Conservation (phyloP, 2,329 filamentous ascomycete genomes). For the Geoglossum cookeanum region DNA sequence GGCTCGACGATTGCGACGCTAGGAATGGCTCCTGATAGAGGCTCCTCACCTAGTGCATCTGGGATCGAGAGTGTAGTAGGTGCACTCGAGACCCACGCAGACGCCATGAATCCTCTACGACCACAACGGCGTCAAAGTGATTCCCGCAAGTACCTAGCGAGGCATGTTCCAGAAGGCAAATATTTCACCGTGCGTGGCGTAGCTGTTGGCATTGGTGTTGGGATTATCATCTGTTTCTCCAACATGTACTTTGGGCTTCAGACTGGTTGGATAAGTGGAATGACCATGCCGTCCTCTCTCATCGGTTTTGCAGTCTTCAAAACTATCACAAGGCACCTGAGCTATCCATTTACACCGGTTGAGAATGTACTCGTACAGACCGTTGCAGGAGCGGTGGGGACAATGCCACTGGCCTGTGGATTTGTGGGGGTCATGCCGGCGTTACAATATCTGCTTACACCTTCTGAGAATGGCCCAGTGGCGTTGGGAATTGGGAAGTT, state of each 20-base stretch:
- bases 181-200: conserved; percentile 79
- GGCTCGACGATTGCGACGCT: background rate
- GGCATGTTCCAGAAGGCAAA: conserved; percentile 26
- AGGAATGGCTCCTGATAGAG: background rate
- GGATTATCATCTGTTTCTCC: conserved; percentile 80
- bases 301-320: conserved; percentile 93
- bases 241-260: conserved; percentile 99
- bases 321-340: conserved; percentile 49
- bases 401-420: conserved; percentile 89
- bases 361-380: conserved; percentile 96
- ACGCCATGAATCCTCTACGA: background rate
- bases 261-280: conserved; percentile 65
- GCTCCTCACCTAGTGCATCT: background rate
- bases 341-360: conserved; percentile 73
- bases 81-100: background rate
- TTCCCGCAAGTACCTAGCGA: conserved; percentile 7
- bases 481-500: conserved; percentile 55
- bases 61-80: background rate
- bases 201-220: conserved; percentile 61
- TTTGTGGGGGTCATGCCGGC: conserved; percentile 92
- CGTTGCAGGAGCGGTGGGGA: conserved; percentile 84
- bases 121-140: background rate
- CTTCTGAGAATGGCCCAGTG: conserved; percentile 62
- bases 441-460: conserved; percentile 63
- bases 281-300: conserved; percentile 91